Evolutionary conservation across 2,329 filamentous ascomycete genomes (phyloP), one percentile per base, ranked within the genome.

Genomic region (Penicillium thymicola): DNA sequence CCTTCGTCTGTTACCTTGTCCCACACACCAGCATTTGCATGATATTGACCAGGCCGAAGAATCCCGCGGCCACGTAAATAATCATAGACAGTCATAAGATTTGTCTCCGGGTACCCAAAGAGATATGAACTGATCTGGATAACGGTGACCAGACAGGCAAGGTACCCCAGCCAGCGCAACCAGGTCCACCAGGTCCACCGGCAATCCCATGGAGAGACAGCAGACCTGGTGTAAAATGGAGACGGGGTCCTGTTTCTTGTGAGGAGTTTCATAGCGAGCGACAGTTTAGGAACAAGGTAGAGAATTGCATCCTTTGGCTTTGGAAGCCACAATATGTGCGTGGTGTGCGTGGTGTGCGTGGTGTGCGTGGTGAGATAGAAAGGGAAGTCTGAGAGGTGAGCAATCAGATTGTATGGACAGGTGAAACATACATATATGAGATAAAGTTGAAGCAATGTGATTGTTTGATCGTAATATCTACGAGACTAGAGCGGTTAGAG

Each of bases 1-100:
- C 58, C 48, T 7, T 41, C 54, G 28, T 41, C 44, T 32, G 36
- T 23, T 36, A 16, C 42, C 1, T 51, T 44, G 3, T 38, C 36
- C 9, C 45, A 23, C 42, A 42, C 14, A 3, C 32, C 53, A 9
- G 8, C 10, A 3, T 27, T 32, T 11, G 59, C 55, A n/a, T 40
- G 51, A 45, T 65, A 65, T 32, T 65, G 60, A n/a, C 63, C 62
- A 0, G 63, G 63, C 13, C 57, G 62, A 52, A 65, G 57, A 9
- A 63, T 32, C 9, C 40, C 21, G 1, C 51, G 49, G 9, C 32
- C 21, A 28, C 36, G 27, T 10, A 44, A 44, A 5, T 23, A 49
- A 23, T 32, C 9, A n/a, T 52, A 48, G 21, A 27, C 13, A 27
- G 18, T 11, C 14, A 59, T 11, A 7, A 59, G 41, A 14, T 52